Conservation (phyloP, 768 basidiomycete species). For the Hypholoma sublateritium region DNA sequence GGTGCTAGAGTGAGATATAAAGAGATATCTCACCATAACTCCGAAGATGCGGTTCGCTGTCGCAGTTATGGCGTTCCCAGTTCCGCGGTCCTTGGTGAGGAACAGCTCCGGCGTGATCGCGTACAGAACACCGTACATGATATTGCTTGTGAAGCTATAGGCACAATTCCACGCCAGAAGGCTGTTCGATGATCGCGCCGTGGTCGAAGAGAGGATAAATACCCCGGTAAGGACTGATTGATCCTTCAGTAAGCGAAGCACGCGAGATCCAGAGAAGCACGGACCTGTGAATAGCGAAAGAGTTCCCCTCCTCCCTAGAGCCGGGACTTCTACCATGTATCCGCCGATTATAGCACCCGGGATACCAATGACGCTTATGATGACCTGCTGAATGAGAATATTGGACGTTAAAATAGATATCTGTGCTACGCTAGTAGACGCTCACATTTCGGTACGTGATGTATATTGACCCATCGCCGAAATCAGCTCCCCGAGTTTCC, state of each 20-base stretch:
- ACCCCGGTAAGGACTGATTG: conserved; percentile 65
- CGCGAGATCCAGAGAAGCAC: conserved; percentile 25
- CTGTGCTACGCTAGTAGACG: not conserved
- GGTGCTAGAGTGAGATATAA: not conserved
- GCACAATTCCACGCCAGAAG: conserved; percentile 83
- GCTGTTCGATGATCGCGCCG: conserved; percentile 64
- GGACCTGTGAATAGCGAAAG: conserved; percentile 62
- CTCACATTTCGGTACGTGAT: conserved; percentile 73
- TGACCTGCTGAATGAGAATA: conserved; percentile 52
- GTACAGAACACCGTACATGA: conserved; percentile 78
- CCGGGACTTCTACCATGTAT: conserved; percentile 64
- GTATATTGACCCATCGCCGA: conserved; percentile 68
- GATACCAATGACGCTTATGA: conserved; percentile 65
- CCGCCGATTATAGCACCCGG: conserved; percentile 75
- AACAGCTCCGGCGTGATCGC: conserved; percentile 71
- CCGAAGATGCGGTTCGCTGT: conserved; percentile 72
- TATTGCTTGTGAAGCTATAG: conserved; percentile 56
- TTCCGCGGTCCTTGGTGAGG: conserved; percentile 72
- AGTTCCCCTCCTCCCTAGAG: conserved; percentile 66
- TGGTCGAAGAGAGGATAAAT: conserved; percentile 75
- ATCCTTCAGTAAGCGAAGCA: conserved; percentile 16
- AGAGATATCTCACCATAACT: conserved; percentile 52
- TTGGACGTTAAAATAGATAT: not conserved
- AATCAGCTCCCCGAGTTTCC: conserved; percentile 61
- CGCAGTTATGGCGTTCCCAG: conserved; percentile 66